Conservation (phyloP, 495 filamentous ascomycete species). For the Trichocladium antarcticum region DNA sequence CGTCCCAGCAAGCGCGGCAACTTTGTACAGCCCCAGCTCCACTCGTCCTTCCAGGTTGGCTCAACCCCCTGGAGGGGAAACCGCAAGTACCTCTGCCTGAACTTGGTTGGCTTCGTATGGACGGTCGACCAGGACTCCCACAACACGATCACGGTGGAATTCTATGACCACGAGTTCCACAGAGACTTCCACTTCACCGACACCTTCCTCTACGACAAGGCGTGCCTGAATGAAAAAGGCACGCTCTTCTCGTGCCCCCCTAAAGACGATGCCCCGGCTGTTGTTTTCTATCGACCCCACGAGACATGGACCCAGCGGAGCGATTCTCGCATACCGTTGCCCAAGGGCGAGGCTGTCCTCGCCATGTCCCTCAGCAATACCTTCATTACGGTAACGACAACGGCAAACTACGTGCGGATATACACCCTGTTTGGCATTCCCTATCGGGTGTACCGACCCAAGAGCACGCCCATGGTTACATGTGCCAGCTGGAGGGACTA, state of each 20-base stretch:
- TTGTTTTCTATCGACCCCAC: slow-evolving; percentile 92
- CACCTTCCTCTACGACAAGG: slow-evolving; percentile 88
- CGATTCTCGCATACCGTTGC: slow-evolving; percentile 82
- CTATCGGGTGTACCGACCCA: slow-evolving; percentile 77
- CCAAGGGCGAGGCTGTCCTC: slow-evolving; percentile 65
- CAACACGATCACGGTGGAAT: slow-evolving; percentile 92
- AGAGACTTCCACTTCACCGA: slow-evolving; percentile 97
- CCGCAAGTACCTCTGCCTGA: slow-evolving; percentile 83
- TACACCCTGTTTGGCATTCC: slow-evolving; percentile 90
- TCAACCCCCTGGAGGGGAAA: slow-evolving; percentile 94
- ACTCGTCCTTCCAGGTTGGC: slow-evolving; percentile 81
- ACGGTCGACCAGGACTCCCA: slow-evolving; percentile 92
- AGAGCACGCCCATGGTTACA: slow-evolving; percentile 76
- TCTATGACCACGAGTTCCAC: slow-evolving; percentile 86
- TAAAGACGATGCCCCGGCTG: slow-evolving; percentile 54
- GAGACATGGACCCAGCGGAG: slow-evolving; percentile 87
- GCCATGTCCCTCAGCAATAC: slow-evolving; percentile 88
- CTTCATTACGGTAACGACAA: slow-evolving; percentile 78
- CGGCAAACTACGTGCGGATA: slow-evolving; percentile 74
- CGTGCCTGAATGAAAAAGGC: slow-evolving; percentile 76
- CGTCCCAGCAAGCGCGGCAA: slow-evolving; percentile 35
- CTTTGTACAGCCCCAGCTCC: slow-evolving; percentile 55
- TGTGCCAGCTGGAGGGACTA: slow-evolving; percentile 92
- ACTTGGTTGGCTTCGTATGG: slow-evolving; percentile 90
- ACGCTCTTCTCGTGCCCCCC: slow-evolving; percentile 77